phyloP scores from a whole-genome alignment of 345 rosid species.

The Abelmoschus esculentus region DNA sequence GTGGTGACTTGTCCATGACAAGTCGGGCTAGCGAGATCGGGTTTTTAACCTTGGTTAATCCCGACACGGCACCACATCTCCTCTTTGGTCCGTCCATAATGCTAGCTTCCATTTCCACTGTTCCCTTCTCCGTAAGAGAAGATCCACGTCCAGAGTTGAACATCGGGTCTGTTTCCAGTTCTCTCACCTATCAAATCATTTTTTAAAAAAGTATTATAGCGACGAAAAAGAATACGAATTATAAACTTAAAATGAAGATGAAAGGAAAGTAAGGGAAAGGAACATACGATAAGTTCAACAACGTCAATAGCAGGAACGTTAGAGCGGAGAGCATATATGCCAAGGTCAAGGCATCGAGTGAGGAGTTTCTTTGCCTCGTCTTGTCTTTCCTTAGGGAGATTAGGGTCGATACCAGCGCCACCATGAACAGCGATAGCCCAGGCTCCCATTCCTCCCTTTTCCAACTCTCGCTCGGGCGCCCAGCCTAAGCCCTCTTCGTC shows the following conservation, averaged over 20 bases:
- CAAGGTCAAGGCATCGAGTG: conserved; percentile 70
- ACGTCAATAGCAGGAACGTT: conserved; percentile 75
- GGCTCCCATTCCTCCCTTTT: no score
- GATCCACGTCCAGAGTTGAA: conserved; percentile 76
- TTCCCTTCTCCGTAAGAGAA: conserved; percentile 77
- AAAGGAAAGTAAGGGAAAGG: background rate
- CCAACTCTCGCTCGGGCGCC: background rate
- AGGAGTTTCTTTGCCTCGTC: conserved; percentile 41
- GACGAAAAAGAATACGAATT: no score
- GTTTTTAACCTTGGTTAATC: conserved; percentile 34
- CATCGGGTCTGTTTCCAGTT: no score
- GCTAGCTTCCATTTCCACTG: conserved; percentile 98
- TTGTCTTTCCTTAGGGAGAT: no score
- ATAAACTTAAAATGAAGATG: background rate
- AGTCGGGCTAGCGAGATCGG: no score
- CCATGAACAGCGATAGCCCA: no score
- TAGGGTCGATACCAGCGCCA: no score
- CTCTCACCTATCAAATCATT: no score
- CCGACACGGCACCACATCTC: conserved; percentile 91
- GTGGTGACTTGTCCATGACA: no score
- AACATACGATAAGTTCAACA: conserved; percentile 79
- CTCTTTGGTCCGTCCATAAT: conserved; percentile 85
- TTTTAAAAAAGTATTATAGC: no score
- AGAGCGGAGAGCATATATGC: conserved; percentile 76
- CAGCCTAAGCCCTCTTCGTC: background rate